Conservation (phyloP, 169 alveolate species). For the Plasmodium ovale region DNA sequence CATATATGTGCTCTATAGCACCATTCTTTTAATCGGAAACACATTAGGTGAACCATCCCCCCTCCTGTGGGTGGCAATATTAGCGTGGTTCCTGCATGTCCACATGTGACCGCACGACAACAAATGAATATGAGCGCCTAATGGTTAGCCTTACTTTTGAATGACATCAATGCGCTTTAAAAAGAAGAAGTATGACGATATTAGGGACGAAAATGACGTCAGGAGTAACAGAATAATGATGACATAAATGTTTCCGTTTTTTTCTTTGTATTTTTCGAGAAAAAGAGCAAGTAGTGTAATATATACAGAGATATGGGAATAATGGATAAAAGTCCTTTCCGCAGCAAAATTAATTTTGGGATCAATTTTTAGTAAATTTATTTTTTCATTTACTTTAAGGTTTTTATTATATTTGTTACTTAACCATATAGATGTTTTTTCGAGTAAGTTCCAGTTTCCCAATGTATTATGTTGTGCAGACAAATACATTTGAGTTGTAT, state of each 20-base stretch:
- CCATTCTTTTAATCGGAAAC: too few species aligned
- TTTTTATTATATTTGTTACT: constrained; percentile 31
- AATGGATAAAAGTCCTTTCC: constrained; percentile 86
- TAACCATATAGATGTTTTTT: constrained; percentile 37
- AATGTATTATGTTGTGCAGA: constrained; percentile 5
- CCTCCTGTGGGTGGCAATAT: too few species aligned
- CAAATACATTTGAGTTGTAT: background rate
- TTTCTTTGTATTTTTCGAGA: constrained; percentile 61
- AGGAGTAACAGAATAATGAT: constrained; percentile 15
- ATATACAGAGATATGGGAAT: constrained; percentile 80
- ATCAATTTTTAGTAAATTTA: constrained; percentile 79
- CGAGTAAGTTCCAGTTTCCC: constrained; percentile 13
- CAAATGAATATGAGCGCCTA: background rate
- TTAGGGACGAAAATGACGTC: constrained; percentile 39
- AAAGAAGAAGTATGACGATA: constrained; percentile 57
- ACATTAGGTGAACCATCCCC: too few species aligned
- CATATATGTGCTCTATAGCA: too few species aligned
- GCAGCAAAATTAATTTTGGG: constrained; percentile 88
- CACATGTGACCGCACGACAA: background rate
- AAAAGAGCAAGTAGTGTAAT: constrained; percentile 75
- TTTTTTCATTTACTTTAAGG: constrained; percentile 24
- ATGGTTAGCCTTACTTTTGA: constrained; percentile 14
- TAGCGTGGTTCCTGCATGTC: background rate
- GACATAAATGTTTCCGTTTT: constrained; percentile 25
- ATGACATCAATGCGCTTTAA: constrained; percentile 42